Evolutionary conservation across 257 asterid genomes (phyloP), one percentile per base, ranked within the genome.

Genomic region (Apocynum venetum): DNA sequence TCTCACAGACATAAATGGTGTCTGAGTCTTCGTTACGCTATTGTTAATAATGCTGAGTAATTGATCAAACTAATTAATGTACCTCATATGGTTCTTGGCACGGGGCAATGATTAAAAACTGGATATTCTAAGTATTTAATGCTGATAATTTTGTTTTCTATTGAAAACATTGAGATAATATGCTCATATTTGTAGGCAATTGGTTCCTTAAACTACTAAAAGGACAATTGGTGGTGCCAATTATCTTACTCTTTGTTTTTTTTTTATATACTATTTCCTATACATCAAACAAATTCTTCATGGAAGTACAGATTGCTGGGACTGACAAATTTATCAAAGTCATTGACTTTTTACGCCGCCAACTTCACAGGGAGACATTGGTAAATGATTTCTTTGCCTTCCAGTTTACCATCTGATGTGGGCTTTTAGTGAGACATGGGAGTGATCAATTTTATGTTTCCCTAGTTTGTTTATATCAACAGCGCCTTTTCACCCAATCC

Each of bases 401-500:
- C 46, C 31, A 0, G 35, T 71, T 46, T 60, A 63, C 15, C 56
- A 19, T 69, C 36, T 25, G 41, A 19, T 17, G 17, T 14, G 6
- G 19, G 8, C n/a, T 48, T 51, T 15, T 31, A 68, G 9, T 59
- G 46, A 65, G 60, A 69, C 25, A 2, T 61, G 49, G 11, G 40
- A 76, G 77, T 73, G 66, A 67, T 79, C 83, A 70, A 82, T 78
- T 44, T 73, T 35, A 43, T 76, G 70, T 63, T 76, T 43, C 66
- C 55, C 66, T 81, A 91, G 99, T 95, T 95, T 90, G 99, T 95
- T 69, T 93, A 96, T 79, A 96, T 93, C 77, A 96, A 96, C 93
- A 93, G 99, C 68, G 97, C 97, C 75, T 93, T 96, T 88, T 93
- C 97, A 10, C 99, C 99, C 47, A 91, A 90, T 86, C 96, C 99